Evolutionary conservation across 352 stramenopile species (phyloP).

Genomic region (Phytopythium litorale): DNA sequence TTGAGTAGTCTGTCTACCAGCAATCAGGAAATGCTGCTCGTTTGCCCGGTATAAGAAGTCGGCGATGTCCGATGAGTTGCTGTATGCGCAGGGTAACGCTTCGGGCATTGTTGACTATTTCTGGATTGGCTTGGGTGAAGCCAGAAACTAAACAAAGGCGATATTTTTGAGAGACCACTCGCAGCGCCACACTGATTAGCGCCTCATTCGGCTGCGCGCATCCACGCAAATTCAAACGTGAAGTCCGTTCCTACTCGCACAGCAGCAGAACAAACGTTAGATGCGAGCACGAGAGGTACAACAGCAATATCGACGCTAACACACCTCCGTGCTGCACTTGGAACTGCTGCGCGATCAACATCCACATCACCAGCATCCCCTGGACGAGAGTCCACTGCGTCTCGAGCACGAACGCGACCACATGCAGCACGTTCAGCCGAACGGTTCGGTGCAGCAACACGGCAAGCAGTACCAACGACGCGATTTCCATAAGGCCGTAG

Average conservation of each 20-base stretch:
- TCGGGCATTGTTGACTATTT: too few relatives aligned
- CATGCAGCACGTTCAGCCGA: conserved; percentile 18
- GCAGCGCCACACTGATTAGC: too few relatives aligned
- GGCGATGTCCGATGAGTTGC: too few relatives aligned
- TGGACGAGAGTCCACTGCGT: conserved; percentile 22
- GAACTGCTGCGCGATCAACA: conserved; percentile 19
- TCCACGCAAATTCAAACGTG: background rate
- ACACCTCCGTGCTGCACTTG: conserved; percentile 22
- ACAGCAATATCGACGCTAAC: background rate
- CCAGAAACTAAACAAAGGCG: too few relatives aligned
- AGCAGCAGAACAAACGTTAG: background rate
- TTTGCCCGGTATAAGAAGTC: too few relatives aligned
- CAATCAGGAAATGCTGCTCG: background rate
- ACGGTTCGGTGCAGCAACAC: conserved; percentile 14
- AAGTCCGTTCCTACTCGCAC: background rate
- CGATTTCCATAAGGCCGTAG: conserved; percentile 23
- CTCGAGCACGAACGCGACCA: conserved; percentile 36
- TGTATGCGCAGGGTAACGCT: too few relatives aligned
- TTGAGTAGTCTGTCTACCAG: too few relatives aligned
- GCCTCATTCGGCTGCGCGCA: too few relatives aligned
- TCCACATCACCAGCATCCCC: conserved; percentile 29
- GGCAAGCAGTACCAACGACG: conserved; percentile 17
- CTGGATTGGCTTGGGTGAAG: too few relatives aligned
- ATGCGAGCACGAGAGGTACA: too few relatives aligned
- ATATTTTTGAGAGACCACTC: too few relatives aligned